Conservation (phyloP, 164 flowering plant species). For the Stephania yunnanensis region DNA sequence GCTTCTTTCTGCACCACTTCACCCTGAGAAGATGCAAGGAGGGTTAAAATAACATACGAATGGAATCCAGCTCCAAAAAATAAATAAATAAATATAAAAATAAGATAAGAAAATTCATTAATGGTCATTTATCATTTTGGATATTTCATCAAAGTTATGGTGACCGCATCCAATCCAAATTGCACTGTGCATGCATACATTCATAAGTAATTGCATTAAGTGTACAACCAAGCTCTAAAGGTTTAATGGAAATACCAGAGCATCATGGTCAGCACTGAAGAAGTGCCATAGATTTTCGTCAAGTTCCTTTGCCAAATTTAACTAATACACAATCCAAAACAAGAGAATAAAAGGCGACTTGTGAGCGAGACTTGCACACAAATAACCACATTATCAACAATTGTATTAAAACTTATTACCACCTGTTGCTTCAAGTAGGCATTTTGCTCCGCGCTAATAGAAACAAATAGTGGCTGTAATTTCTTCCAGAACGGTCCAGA, state of each 20-base stretch:
- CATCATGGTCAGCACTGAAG: slow-evolving; percentile 1
- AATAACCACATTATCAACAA: not conserved
- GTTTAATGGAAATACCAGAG: slow-evolving; percentile 11
- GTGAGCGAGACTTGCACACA: not conserved
- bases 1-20: slow-evolving; percentile 4
- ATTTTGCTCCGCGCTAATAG: slow-evolving; percentile 37
- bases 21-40: slow-evolving; percentile 10
- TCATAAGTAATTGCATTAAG: not conserved
- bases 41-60: not conserved
- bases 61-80: not conserved
- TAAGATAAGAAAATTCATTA: not conserved
- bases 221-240: not conserved
- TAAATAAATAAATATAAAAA: not conserved
- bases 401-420: slow-evolving; percentile 2
- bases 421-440: slow-evolving; percentile 65
- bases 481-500: slow-evolving; percentile 72
- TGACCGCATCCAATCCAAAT: slow-evolving; percentile 4
- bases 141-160: not conserved
- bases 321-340: slow-evolving; percentile 9
- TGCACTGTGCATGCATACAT: not conserved
- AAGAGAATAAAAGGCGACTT: not conserved
- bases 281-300: slow-evolving; percentile 11
- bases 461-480: slow-evolving; percentile 51
- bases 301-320: slow-evolving; percentile 15
- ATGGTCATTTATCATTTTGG: not conserved